phyloP scores from a whole-genome alignment of 2,329 filamentous ascomycete genomes.

The Hymenoscyphus fraxineus region DNA sequence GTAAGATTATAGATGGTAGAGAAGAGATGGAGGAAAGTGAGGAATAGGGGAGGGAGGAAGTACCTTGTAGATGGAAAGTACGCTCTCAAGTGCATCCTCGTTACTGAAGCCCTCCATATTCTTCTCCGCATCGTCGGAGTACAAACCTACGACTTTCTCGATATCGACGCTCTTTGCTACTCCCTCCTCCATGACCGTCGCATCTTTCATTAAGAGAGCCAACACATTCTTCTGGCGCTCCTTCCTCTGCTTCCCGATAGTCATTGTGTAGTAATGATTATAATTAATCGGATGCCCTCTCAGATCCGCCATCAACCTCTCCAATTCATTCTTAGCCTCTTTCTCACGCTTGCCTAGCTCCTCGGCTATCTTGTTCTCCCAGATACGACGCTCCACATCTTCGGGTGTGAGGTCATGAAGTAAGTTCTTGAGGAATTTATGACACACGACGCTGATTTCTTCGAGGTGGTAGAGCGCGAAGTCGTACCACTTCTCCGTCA shows the following conservation, averaged over 20 bases:
- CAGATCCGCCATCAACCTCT: conserved; percentile 30
- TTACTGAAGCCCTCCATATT: too few species aligned
- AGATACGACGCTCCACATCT: conserved; percentile 9
- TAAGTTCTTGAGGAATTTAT: conserved; percentile 4
- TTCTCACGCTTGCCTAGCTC: background rate
- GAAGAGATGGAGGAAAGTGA: too few species aligned
- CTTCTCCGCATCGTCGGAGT: too few species aligned
- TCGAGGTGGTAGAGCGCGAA: conserved; percentile 11
- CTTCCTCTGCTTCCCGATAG: conserved; percentile 25
- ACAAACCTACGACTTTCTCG: too few species aligned
- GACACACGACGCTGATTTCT: background rate
- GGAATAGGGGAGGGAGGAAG: too few species aligned
- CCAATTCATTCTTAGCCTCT: background rate
- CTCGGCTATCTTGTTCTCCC: conserved; percentile 1
- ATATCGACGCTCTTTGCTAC: too few species aligned
- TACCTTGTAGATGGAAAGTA: too few species aligned
- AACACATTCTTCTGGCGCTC: conserved; percentile 15
- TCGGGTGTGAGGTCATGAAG: conserved; percentile 9
- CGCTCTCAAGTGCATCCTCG: too few species aligned
- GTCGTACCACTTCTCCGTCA: conserved; percentile 9
- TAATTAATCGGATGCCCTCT: conserved; percentile 36
- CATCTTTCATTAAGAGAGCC: too few species aligned
- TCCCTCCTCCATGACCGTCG: too few species aligned
- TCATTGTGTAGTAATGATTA: conserved; percentile 38
- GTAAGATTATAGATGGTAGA: too few species aligned